Base-by-base conservation (phyloP, 352 stramenopile genomes). In the Saprolegnia diclina region DNA sequence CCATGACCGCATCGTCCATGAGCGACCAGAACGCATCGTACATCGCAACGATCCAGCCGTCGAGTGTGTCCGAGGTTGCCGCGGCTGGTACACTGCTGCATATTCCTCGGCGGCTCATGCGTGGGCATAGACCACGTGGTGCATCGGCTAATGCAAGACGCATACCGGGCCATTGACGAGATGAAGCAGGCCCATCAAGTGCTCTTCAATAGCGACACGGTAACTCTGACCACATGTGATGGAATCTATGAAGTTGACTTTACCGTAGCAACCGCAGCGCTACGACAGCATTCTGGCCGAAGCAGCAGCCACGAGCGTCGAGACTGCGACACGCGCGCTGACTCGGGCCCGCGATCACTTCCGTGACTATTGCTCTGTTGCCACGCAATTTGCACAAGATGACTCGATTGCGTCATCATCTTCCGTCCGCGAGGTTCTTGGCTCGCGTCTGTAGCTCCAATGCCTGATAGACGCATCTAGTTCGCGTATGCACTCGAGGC, bases 101-200 rank as follows among this genome's bases (percentile, higher is more conserved):
- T 35, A 5, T 5, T 35, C 5, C 29, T 35, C 29, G 5, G 29
- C 29, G 2, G 29, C 29, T 35, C 29, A 35, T 35, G 29, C 29
- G 29, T 35, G 29, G 29, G 29, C 29, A 35, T 35, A 35, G 29
- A 35, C 29, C 29, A 35, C 29, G 29, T 44, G 21, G n/a, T 64
- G 13, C 35, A 50, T 19, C 56, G 14, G 16, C 56, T 64, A n/a
- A 4, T 64, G 7, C 24, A 50, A 9, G n/a, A 52, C n/a, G 56
- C 56, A 5, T 64, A 35, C 26, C 32, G 13, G n/a, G 29, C 56
- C n/a, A 64, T 64, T 38, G 32, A 64, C 37, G 40, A 64, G n/a
- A 64, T 44, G 32, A 64, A 50, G 10, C 1, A 32, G 3, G 18
- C 19, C 21, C 56, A 64, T 22, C 18, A 29, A 16, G 56, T 53